Evolutionary conservation across 495 filamentous ascomycete species (phyloP), one percentile per base, ranked within the genome.

Genomic region (Opeltia flavorubescens): DNA sequence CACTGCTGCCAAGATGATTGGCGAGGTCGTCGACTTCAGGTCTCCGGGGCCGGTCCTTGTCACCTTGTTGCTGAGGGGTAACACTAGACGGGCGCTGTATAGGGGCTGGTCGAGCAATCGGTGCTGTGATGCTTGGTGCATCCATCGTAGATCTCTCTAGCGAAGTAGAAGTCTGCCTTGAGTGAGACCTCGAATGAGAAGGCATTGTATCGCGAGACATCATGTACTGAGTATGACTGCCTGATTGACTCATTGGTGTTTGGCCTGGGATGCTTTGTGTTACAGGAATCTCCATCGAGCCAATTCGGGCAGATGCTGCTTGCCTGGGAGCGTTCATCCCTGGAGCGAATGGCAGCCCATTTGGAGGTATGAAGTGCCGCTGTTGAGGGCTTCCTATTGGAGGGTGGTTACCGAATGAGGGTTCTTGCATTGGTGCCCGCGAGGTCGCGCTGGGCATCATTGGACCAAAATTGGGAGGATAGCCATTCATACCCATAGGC

Each of bases 1-100:
- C 89, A 60, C 82, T 88, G 63, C 89, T 95, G 8, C 91, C 93
- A n/a, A 98, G 72, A 58, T 89, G 86, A 42, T 78, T 73, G 47
- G 77, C 84, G 38, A 93, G 66, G 44, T 88, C 77, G 46, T 95
- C 86, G 29, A 84, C 55, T 46, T 83, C 74, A 12, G 53, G 52
- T 44, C 62, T 66, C 3, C 55, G 48, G 25, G 58, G 52, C 29
- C 51, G 28, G 42, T 55, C 64, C 36, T 63, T 67, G 31, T 66
- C 61, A 18, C 72, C 67, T 35, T 69, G 66, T 21, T 61, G 65
- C 13, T 70, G 61, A 35, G 76, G 75, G 21, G 82, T 76, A 18
- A 81, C 78, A 62, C 88, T 96, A 18, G 79, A 78, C 1, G 91
- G 89, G 30, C 87, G 77, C 49, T 87, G 83, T 47, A 96, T 96